Conservation (phyloP, 208 protist genomes). For the Crithidia thermophila region DNA sequence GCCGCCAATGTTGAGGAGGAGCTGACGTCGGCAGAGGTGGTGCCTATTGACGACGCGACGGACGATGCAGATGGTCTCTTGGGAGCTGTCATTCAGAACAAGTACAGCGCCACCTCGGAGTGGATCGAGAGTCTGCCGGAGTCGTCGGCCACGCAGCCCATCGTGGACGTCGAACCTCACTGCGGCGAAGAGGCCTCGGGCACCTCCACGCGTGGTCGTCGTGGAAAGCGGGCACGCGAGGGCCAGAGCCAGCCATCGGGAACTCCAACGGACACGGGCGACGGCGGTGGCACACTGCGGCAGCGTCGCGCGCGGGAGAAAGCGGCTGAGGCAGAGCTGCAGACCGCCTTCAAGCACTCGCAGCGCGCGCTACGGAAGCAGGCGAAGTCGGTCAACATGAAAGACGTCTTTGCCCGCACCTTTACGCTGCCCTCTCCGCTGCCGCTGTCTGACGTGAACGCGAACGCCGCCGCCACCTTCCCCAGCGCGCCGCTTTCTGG, state of each 20-base stretch:
- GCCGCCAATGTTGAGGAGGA: background rate
- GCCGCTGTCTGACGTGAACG: background rate
- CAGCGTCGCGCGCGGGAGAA: slow-evolving; percentile 27
- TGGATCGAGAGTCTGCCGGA: slow-evolving; percentile 26
- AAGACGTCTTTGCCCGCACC: slow-evolving; percentile 51
- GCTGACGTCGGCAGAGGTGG: background rate
- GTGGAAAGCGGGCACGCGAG: slow-evolving; percentile 8
- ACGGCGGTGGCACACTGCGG: background rate
- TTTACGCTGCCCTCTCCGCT: slow-evolving; percentile 9
- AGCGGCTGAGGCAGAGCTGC: slow-evolving; percentile 30
- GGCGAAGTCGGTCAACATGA: slow-evolving; percentile 62
- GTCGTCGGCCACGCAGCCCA: background rate
- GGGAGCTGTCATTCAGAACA: slow-evolving; percentile 18
- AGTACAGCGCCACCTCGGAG: slow-evolving; percentile 23
- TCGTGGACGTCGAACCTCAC: background rate
- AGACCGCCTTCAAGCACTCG: slow-evolving; percentile 59
- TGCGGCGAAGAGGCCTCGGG: background rate
- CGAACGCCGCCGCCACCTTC: background rate
- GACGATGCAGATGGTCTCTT: background rate
- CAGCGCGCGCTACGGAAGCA: slow-evolving; percentile 74
- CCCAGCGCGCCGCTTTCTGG: background rate
- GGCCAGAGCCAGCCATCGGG: background rate
- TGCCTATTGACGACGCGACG: background rate
- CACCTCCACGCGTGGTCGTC: background rate
- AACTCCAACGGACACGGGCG: background rate